Evolutionary conservation across 2,329 filamentous ascomycete genomes (phyloP).

Genomic region (Epichloe gansuensis): DNA sequence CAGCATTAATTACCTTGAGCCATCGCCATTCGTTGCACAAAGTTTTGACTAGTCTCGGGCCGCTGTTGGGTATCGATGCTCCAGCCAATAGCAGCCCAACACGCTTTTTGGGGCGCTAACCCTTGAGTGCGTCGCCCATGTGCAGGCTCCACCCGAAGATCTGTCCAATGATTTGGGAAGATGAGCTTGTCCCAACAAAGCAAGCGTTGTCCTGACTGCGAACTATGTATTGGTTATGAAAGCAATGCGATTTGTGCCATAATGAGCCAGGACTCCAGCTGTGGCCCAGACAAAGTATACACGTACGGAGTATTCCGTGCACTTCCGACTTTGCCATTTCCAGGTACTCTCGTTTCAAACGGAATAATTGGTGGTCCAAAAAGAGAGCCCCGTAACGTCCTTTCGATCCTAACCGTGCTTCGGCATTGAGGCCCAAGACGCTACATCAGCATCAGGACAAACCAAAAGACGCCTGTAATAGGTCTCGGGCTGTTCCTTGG

Average conservation of each 20-base stretch:
- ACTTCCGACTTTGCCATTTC: background rate
- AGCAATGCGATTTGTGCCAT: background rate
- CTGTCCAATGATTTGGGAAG: too few species aligned
- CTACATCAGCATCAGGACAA: background rate
- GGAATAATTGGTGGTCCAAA: background rate
- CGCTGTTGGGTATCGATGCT: slow-evolving; percentile 28
- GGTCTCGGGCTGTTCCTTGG: background rate
- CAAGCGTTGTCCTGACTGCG: too few species aligned
- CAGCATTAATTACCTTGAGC: background rate
- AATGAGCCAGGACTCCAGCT: too few species aligned
- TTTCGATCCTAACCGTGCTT: background rate
- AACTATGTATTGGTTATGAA: background rate
- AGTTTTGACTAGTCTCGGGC: slow-evolving; percentile 8
- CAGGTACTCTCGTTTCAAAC: too few species aligned
- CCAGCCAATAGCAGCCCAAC: slow-evolving; percentile 25
- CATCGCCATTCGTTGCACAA: slow-evolving; percentile 1
- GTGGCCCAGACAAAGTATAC: too few species aligned
- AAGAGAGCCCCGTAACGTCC: background rate
- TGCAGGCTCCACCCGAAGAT: background rate
- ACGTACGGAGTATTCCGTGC: too few species aligned
- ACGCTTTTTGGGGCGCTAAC: slow-evolving; percentile 9
- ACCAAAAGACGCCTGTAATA: background rate
- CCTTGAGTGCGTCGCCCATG: background rate
- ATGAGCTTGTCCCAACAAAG: too few species aligned
- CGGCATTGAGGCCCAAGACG: background rate